A percentile compares a stretch with the other conserved stretches of the same genome.
Conservation (phyloP, 164 flowering plant genomes). For the Vitis labrusca region DNA sequence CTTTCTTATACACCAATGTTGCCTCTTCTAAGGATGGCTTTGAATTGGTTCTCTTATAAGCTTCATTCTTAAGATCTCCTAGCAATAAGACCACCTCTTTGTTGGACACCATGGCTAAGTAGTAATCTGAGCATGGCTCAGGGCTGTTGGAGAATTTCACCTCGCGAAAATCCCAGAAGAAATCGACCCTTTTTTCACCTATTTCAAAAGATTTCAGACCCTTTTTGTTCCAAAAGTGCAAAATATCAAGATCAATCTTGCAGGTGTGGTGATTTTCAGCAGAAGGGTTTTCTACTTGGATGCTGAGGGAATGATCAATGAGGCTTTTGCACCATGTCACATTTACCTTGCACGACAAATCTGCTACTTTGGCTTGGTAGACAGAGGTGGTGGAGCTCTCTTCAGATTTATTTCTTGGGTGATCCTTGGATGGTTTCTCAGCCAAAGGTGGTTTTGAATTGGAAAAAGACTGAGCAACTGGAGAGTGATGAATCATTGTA, state of each 20-base stretch:
- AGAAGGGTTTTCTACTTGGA: constrained; percentile 33
- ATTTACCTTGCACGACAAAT: constrained; percentile 25
- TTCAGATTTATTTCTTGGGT: constrained; percentile 12
- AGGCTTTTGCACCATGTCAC: constrained; percentile 52
- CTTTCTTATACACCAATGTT: constrained; percentile 22
- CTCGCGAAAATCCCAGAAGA: constrained; percentile 28
- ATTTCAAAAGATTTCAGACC: constrained; percentile 21
- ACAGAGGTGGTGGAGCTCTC: constrained; percentile 38
- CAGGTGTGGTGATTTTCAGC: constrained; percentile 7
- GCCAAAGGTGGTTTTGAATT: constrained; percentile 5
- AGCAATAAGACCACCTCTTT: constrained; percentile 21
- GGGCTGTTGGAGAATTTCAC: constrained; percentile 25
- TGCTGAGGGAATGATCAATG: constrained; percentile 35
- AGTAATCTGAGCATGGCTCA: constrained; percentile 27
- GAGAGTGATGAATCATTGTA: constrained; percentile 6
- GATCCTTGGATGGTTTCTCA: constrained; percentile 22
- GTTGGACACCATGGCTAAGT: constrained; percentile 19
- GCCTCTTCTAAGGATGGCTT: constrained; percentile 19
- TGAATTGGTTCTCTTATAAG: constrained; percentile 15
- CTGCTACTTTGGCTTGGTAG: constrained; percentile 41
- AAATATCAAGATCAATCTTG: constrained; percentile 21
- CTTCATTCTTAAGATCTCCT: constrained; percentile 25
- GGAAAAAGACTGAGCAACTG: not conserved
- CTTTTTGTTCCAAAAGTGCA: constrained; percentile 26
- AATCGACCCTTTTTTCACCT: constrained; percentile 8